A percentile compares a stretch with the other conserved stretches of the same genome.
Conservation (phyloP, 2,329 filamentous ascomycete genomes). For the Colletotrichum theobromicola region DNA sequence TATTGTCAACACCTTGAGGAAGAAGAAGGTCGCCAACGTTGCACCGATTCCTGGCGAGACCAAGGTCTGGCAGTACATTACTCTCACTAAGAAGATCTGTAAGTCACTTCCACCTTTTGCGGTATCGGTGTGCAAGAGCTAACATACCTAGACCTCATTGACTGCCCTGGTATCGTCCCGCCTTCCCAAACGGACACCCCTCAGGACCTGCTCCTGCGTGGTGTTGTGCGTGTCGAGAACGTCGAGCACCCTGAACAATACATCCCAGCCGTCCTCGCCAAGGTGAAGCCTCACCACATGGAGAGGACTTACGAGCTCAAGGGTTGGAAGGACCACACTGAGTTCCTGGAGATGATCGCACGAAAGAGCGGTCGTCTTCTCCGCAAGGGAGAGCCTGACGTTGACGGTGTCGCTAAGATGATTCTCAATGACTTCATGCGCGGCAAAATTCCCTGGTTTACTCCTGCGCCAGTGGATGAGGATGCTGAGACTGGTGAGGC, state of each 20-base stretch:
- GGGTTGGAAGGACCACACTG: constrained; percentile 76
- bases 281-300: constrained; percentile 83
- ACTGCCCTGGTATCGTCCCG: constrained; percentile 95
- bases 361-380: constrained; percentile 86
- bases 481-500: constrained; percentile 53
- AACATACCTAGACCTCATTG: constrained; percentile 69
- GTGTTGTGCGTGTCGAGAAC: constrained; percentile 93
- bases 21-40: constrained; percentile 92
- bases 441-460: constrained; percentile 97
- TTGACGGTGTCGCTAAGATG: constrained; percentile 96
- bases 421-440: constrained; percentile 95
- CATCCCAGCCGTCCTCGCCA: constrained; percentile 79
- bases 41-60: constrained; percentile 96
- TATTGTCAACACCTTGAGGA: constrained; percentile 94
- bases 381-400: constrained; percentile 91
- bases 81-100: constrained; percentile 86
- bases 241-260: constrained; percentile 95
- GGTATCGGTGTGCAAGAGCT: not conserved
- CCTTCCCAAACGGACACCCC: constrained; percentile 84
- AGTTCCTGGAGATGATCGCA: constrained; percentile 87
- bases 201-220: constrained; percentile 86
- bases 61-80: constrained; percentile 98
- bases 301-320: constrained; percentile 92
- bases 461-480: constrained; percentile 71
- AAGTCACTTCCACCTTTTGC: not conserved